Conservation (phyloP, 371 early-diverging fungal species). For the Mucor sp. region DNA sequence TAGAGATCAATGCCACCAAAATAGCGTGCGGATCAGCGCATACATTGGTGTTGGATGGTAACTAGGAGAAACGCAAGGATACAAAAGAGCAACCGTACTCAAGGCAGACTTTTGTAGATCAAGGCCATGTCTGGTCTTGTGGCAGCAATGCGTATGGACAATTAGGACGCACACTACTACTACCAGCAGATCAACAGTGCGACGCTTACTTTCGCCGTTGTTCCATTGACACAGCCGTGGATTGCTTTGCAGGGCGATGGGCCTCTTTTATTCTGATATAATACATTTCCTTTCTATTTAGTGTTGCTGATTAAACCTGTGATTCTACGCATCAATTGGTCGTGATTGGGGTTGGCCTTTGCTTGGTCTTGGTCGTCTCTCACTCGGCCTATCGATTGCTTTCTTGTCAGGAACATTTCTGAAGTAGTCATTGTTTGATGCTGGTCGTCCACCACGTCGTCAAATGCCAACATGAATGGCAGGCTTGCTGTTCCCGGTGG, state of each 20-base stretch:
- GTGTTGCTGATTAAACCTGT: conserved; percentile 13
- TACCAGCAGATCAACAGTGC: neutral
- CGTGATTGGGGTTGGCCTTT: conserved; percentile 22
- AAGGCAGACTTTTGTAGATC: neutral
- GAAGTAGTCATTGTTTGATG: neutral
- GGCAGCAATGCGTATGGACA: conserved; percentile 49
- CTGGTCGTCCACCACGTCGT: conserved; percentile 16
- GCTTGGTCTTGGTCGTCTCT: conserved; percentile 9
- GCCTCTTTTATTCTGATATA: conserved; percentile 29
- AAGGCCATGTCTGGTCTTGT: conserved; percentile 40
- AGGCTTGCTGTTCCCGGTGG: conserved; percentile 21
- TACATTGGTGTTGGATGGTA: conserved; percentile 46
- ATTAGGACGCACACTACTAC: conserved; percentile 13
- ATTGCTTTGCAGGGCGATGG: conserved; percentile 40
- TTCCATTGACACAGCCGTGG: conserved; percentile 18
- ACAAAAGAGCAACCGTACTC: conserved; percentile 5
- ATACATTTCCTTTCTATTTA: neutral
- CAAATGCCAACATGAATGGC: conserved; percentile 20
- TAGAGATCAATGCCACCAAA: conserved; percentile 29
- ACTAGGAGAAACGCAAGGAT: neutral
- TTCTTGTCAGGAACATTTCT: conserved; percentile 31
- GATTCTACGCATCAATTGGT: conserved; percentile 25
- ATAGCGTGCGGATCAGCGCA: conserved; percentile 40
- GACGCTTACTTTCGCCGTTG: conserved; percentile 28
- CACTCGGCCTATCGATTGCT: conserved; percentile 9